Evolutionary conservation across 106 monocot genomes (phyloP), one percentile per base, ranked within the genome.

Genomic region (Platanthera guangdongensis): DNA sequence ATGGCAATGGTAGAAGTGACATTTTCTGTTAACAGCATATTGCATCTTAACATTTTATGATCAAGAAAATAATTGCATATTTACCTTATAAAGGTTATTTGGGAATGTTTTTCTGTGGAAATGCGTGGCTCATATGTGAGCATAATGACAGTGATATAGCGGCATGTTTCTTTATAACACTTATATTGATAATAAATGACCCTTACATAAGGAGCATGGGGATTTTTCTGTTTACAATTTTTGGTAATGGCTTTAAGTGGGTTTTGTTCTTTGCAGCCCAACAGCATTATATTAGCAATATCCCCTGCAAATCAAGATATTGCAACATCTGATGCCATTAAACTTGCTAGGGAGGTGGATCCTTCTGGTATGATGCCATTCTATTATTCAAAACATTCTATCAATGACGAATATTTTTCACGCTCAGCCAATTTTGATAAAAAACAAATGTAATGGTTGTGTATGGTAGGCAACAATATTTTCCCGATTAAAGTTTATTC

Each of bases 281-380:
- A 94, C 72, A 83, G 85, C 79, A 92, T 97, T 78, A 97, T 97
- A 73, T 59, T 97, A 74, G 97, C 97, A 46, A 97, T 97, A 79
- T 97, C 97, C 72, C 97, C 97, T 81, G 97, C 97, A 19, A 94
- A 97, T 82, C 97, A 97, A 92, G 97, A 97, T 82, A 97, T 97
- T 80, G 97, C 97, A 53, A 97, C 97, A 76, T 97, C 97, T 70
- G 97, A 97, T 88, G 97, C 97, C 55, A 97, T 97, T 78, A 97
- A 97, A 67, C 84, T 97, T 88, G 97, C 89, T 32, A 94, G 84
- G 76, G 97, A 97, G 89, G 97, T 97, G 76, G 97, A 97, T 79
- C 82, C 94, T 81, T 76, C 91, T 83, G 94, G 96, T 97, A 76
- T 47, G 70, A 70, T 47, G 39, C n/a, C 22, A 48, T 32, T 65